Percentiles rank a stretch among this genome's conserved stretches.
Conservation (phyloP, 768 basidiomycete species). For the Tephrocybe sp. region DNA sequence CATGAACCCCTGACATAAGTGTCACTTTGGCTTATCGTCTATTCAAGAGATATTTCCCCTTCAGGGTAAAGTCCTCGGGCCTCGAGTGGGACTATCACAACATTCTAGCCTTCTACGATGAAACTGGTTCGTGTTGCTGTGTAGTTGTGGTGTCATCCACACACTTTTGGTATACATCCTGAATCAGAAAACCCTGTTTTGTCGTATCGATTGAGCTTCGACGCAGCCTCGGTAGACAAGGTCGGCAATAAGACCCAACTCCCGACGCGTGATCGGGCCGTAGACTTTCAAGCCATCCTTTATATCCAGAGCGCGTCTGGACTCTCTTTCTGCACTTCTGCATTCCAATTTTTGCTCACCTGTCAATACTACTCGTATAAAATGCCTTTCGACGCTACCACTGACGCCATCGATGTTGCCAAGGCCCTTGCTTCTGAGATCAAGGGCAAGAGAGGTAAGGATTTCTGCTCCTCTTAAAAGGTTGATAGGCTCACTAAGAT, state of each 20-base stretch:
- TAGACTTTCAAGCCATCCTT: background rate
- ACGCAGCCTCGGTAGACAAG: background rate
- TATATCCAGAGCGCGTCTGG: slow-evolving; percentile 3
- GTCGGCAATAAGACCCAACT: background rate
- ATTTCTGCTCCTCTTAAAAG: background rate
- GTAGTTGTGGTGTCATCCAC: background rate
- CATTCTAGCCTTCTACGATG: background rate
- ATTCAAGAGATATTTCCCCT: background rate
- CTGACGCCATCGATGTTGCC: slow-evolving; percentile 5
- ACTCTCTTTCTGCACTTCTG: background rate
- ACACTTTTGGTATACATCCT: background rate
- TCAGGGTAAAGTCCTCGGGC: background rate
- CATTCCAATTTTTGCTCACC: background rate
- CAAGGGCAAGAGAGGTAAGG: slow-evolving; percentile 11
- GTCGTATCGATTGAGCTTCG: background rate
- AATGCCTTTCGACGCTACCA: slow-evolving; percentile 5
- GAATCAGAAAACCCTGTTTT: background rate
- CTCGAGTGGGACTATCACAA: background rate
- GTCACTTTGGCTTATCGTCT: background rate
- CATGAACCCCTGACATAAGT: background rate
- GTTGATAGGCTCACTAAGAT: background rate
- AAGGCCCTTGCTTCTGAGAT: slow-evolving; percentile 7
- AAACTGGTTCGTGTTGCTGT: background rate
- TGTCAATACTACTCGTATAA: background rate
- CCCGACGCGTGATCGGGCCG: background rate